A percentile compares a stretch with the other conserved stretches of the same genome.
Evolutionary conservation across 2,329 filamentous ascomycete genomes (phyloP).

Genomic region (Albophoma yamanashiensis): DNA sequence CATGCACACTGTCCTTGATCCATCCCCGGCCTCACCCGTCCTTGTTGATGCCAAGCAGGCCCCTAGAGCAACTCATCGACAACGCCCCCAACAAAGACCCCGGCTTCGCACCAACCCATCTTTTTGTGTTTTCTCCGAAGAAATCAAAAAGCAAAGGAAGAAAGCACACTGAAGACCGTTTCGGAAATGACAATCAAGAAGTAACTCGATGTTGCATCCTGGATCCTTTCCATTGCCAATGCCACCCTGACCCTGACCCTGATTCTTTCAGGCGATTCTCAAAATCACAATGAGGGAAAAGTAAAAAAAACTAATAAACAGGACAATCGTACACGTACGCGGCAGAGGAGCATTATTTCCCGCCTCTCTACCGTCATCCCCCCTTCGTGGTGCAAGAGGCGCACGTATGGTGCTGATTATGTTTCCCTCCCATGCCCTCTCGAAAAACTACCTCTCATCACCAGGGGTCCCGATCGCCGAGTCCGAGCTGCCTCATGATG

Average conservation of each 20-base stretch:
- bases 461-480: slow-evolving; percentile 4
- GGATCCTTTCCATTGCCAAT: slow-evolving; percentile 10
- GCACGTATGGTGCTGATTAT: slow-evolving; percentile 19
- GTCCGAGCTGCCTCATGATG: slow-evolving; percentile 8
- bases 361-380: slow-evolving; percentile 5
- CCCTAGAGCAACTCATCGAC: not conserved
- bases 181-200: not conserved
- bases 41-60: not conserved
- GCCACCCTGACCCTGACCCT: slow-evolving; percentile 11
- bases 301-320: slow-evolving; percentile 13
- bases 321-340: slow-evolving; percentile 27
- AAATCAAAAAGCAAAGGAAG: not conserved
- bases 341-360: slow-evolving; percentile 3
- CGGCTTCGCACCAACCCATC: not conserved
- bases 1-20: not conserved
- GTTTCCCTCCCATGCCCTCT: slow-evolving; percentile 15
- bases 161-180: not conserved
- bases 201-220: not conserved
- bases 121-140: not conserved
- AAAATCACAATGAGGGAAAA: slow-evolving; percentile 10
- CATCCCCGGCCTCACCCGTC: not conserved
- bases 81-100: not conserved
- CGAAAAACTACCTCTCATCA: slow-evolving; percentile 4
- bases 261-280: slow-evolving; percentile 21
- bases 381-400: slow-evolving; percentile 3